phyloP scores from a whole-genome alignment of 1,284 basidiomycete species.

The Sutorius eximius region DNA sequence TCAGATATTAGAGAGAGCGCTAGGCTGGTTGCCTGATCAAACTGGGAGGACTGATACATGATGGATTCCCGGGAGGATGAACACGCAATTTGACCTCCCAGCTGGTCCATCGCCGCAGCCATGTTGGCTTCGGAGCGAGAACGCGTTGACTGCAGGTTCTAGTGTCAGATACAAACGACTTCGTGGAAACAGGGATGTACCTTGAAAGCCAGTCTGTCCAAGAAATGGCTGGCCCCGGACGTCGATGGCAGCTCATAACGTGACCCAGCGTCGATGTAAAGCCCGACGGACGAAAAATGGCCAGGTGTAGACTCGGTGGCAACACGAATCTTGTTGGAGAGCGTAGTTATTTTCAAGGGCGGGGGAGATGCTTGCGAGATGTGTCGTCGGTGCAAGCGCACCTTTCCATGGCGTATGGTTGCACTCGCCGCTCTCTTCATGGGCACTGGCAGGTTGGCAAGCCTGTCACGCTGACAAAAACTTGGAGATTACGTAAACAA shows the following conservation, averaged over 20 bases:
- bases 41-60: constrained; percentile 98
- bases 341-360: constrained; percentile 69
- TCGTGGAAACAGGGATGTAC: constrained; percentile 44
- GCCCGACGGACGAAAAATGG: constrained; percentile 92
- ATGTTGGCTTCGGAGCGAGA: constrained; percentile 72
- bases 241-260: constrained; percentile 83
- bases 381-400: constrained; percentile 19
- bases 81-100: constrained; percentile 93
- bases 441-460: constrained; percentile 6
- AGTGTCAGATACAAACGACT: constrained; percentile 11
- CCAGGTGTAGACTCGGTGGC: constrained; percentile 90
- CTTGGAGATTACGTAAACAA: constrained; percentile 2
- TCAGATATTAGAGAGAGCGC: constrained; percentile 91
- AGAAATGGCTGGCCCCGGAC: constrained; percentile 86
- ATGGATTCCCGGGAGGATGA: constrained; percentile 92
- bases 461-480: not conserved
- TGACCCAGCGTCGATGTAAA: constrained; percentile 93
- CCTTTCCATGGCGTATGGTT: constrained; percentile 26
- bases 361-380: constrained; percentile 30
- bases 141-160: constrained; percentile 50
- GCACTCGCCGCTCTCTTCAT: constrained; percentile 32
- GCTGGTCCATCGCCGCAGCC: constrained; percentile 77
- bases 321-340: constrained; percentile 90
- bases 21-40: constrained; percentile 78
- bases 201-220: constrained; percentile 97